Evolutionary conservation across 2,329 filamentous ascomycete species (phyloP).

Genomic region (Fusarium drepaniforme): DNA sequence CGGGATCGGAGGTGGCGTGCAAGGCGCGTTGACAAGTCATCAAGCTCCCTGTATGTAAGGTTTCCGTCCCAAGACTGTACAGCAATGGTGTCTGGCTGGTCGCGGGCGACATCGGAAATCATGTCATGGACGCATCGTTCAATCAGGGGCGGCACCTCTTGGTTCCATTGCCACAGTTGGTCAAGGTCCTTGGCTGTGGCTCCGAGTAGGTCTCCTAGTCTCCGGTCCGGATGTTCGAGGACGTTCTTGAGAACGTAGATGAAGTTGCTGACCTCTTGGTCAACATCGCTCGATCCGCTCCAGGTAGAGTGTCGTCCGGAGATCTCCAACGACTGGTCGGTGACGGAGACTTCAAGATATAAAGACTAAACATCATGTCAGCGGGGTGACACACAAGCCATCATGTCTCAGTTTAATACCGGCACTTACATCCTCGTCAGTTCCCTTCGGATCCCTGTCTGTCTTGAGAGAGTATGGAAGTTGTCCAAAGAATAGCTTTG

Average conservation of each 20-base stretch:
- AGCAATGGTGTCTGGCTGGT: slow-evolving; percentile 55
- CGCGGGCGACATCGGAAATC: slow-evolving; percentile 53
- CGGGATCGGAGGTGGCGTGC: slow-evolving; percentile 52
- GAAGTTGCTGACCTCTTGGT: slow-evolving; percentile 29
- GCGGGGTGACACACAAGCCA: neutral
- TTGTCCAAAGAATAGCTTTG: slow-evolving; percentile 22
- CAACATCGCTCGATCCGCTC: slow-evolving; percentile 17
- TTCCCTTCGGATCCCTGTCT: neutral
- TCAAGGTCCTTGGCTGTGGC: slow-evolving; percentile 52
- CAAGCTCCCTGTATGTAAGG: slow-evolving; percentile 60
- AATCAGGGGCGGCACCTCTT: slow-evolving; percentile 54
- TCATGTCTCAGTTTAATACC: neutral
- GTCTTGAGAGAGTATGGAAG: slow-evolving; percentile 6
- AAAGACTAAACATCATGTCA: slow-evolving; percentile 13
- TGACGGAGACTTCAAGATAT: slow-evolving; percentile 28
- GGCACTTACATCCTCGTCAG: slow-evolving; percentile 23
- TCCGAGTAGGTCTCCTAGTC: slow-evolving; percentile 15
- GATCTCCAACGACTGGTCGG: slow-evolving; percentile 25
- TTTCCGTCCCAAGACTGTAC: slow-evolving; percentile 64
- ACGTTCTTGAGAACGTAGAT: slow-evolving; percentile 28
- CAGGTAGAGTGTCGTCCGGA: slow-evolving; percentile 13
- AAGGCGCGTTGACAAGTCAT: slow-evolving; percentile 55
- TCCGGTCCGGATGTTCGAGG: slow-evolving; percentile 22
- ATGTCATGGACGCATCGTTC: slow-evolving; percentile 61
- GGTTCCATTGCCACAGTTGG: slow-evolving; percentile 62